phyloP scores from a whole-genome alignment of 208 protist genomes.

The Leishmania arabica region DNA sequence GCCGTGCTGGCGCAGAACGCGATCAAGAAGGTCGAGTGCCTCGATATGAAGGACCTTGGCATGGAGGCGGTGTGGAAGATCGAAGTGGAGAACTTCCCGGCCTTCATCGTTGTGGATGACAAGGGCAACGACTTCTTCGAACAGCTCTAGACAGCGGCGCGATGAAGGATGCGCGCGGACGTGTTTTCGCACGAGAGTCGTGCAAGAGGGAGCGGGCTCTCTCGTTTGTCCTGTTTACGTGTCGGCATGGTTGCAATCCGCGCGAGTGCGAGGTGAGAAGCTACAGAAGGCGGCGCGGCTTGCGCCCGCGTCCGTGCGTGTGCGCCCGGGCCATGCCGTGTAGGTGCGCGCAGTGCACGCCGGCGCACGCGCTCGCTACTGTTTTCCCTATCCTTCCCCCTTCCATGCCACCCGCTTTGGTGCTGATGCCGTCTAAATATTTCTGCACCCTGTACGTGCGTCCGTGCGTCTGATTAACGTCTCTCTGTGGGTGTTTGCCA shows the following conservation, averaged over 20 bases:
- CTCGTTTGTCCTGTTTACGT: neutral
- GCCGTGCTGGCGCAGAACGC: slow-evolving; percentile 94
- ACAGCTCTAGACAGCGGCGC: slow-evolving; percentile 47
- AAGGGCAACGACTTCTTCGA: slow-evolving; percentile 98
- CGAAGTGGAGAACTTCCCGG: slow-evolving; percentile 96
- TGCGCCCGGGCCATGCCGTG: neutral
- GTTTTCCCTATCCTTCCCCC: neutral
- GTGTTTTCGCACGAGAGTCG: no score
- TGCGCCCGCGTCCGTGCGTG: no score
- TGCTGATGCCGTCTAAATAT: neutral
- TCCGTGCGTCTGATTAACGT: neutral
- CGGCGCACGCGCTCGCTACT: neutral
- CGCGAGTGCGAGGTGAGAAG: neutral
- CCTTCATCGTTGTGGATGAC: slow-evolving; percentile 98
- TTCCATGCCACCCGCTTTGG: neutral
- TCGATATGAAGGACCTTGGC: slow-evolving; percentile 91
- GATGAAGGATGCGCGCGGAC: neutral
- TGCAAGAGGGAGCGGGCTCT: neutral
- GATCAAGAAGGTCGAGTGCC: slow-evolving; percentile 94
- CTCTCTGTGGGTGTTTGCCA: neutral
- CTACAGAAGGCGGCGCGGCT: neutral
- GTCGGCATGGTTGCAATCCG: neutral
- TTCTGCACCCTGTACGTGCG: neutral
- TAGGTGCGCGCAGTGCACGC: neutral
- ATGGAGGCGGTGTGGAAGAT: slow-evolving; percentile 96